Percentiles rank a stretch among this genome's conserved stretches.
Evolutionary conservation across 2,329 filamentous ascomycete species (phyloP).

Genomic region (Balansia obtecta): DNA sequence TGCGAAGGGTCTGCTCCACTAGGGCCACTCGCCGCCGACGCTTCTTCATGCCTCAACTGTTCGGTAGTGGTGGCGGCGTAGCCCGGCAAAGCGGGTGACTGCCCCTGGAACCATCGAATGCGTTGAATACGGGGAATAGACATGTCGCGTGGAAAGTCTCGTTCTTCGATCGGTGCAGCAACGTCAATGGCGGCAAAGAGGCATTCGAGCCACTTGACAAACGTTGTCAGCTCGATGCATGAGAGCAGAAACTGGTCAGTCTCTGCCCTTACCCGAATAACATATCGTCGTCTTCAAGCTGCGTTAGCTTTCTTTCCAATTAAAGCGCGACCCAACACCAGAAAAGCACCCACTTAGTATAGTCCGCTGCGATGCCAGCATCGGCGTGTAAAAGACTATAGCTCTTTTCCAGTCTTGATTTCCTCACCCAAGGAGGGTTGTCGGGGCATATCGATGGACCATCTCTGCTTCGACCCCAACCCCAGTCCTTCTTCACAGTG

Average conservation of each 20-base stretch:
- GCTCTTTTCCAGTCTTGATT: slow-evolving; percentile 46
- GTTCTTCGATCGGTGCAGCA: slow-evolving; percentile 56
- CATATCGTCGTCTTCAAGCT: slow-evolving; percentile 31
- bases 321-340: not conserved
- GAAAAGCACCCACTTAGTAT: slow-evolving; percentile 44
- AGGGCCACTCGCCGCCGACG: not conserved
- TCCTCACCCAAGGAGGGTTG: slow-evolving; percentile 38
- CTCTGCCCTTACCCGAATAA: slow-evolving; percentile 60
- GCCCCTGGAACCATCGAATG: slow-evolving; percentile 36
- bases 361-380: slow-evolving; percentile 61
- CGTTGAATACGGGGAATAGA: slow-evolving; percentile 46
- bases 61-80: slow-evolving; percentile 1
- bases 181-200: slow-evolving; percentile 65
- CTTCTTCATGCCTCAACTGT: slow-evolving; percentile 2
- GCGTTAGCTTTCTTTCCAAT: not conserved
- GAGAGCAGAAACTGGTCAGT: slow-evolving; percentile 63
- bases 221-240: slow-evolving; percentile 49
- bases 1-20: slow-evolving; percentile 4
- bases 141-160: slow-evolving; percentile 49
- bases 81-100: slow-evolving; percentile 17
- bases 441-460: slow-evolving; percentile 37
- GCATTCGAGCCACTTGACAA: slow-evolving; percentile 56
- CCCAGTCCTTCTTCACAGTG: slow-evolving; percentile 46
- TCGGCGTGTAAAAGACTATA: slow-evolving; percentile 67
- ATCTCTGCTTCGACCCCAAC: slow-evolving; percentile 34